These are phyloP conservation scores for Tulasnella sp. DNA, from an alignment of 768 basidiomycete genomes.

Conservation along the genomic window DNA sequence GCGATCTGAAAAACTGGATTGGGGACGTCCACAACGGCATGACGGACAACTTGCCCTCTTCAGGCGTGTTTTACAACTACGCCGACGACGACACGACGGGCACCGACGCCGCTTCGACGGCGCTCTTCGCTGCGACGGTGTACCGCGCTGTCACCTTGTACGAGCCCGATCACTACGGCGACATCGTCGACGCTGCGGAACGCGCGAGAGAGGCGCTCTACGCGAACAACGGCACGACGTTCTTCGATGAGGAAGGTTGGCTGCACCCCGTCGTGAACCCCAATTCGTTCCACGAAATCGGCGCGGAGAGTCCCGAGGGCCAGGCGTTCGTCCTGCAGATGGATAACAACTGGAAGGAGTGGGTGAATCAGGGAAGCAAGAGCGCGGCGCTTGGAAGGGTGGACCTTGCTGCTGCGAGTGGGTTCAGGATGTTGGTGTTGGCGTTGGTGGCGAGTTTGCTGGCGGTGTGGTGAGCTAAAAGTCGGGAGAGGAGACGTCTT, in stretches of 20 bases:
- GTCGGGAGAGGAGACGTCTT: neutral
- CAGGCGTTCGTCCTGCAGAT: conserved; percentile 39
- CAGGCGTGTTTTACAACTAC: conserved; percentile 36
- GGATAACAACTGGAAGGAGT: conserved; percentile 36
- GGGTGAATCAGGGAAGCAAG: conserved; percentile 26
- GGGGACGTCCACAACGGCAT: conserved; percentile 33
- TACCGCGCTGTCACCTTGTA: conserved; percentile 34
- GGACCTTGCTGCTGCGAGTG: neutral
- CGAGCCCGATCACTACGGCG: neutral
- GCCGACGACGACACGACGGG: conserved; percentile 24
- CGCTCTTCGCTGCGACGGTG: conserved; percentile 35
- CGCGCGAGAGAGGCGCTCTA: conserved; percentile 14
- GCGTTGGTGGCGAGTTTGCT: neutral
- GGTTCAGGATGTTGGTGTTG: neutral
- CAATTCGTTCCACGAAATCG: conserved; percentile 32
- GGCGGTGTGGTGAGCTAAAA: neutral
- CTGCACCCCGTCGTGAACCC: conserved; percentile 34
- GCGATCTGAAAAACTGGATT: conserved; percentile 36
- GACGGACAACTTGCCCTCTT: conserved; percentile 27
- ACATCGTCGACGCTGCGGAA: conserved; percentile 17
- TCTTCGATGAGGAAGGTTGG: conserved; percentile 30
- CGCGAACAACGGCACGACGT: conserved; percentile 23
- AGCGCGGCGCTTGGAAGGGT: neutral
- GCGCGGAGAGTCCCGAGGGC: conserved; percentile 35
- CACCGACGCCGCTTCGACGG: conserved; percentile 34